Conservation (phyloP, 331 rosid genomes). For the Quercus tomentella region DNA sequence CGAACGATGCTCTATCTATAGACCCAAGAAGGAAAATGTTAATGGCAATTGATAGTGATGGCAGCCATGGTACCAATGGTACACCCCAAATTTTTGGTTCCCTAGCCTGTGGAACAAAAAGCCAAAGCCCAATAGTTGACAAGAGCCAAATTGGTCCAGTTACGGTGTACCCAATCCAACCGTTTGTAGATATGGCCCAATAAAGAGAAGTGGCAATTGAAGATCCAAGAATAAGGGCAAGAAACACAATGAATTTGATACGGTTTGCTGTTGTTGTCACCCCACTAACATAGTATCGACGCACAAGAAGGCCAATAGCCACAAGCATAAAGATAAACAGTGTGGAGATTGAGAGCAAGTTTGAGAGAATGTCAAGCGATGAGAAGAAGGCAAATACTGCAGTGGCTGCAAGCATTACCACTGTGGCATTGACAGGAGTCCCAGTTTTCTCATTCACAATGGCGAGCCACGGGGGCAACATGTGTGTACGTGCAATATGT, state of each 20-base stretch:
- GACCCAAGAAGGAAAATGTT: slow-evolving; percentile 79
- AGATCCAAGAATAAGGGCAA: slow-evolving; percentile 33
- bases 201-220: slow-evolving; percentile 33
- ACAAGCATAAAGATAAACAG: slow-evolving; percentile 67
- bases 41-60: slow-evolving; percentile 45
- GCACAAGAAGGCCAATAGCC: slow-evolving; percentile 47
- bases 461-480: slow-evolving; percentile 91
- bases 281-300: slow-evolving; percentile 50
- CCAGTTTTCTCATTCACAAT: slow-evolving; percentile 54
- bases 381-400: slow-evolving; percentile 69
- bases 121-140: slow-evolving; percentile 39
- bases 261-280: slow-evolving; percentile 32
- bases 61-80: slow-evolving; percentile 73
- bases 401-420: slow-evolving; percentile 58
- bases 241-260: slow-evolving; percentile 32
- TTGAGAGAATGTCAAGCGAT: slow-evolving; percentile 35
- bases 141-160: slow-evolving; percentile 46
- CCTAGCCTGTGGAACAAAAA: slow-evolving; percentile 49
- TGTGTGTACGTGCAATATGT: slow-evolving; percentile 85
- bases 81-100: slow-evolving; percentile 61
- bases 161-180: slow-evolving; percentile 50
- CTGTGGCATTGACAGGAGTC: slow-evolving; percentile 72
- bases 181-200: slow-evolving; percentile 24
- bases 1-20: slow-evolving; percentile 42
- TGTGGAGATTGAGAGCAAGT: slow-evolving; percentile 64